Evolutionary conservation across 1,139 yeast species (phyloP), one percentile per base, ranked within the genome.

Genomic region (Yamadazyma oceani): DNA sequence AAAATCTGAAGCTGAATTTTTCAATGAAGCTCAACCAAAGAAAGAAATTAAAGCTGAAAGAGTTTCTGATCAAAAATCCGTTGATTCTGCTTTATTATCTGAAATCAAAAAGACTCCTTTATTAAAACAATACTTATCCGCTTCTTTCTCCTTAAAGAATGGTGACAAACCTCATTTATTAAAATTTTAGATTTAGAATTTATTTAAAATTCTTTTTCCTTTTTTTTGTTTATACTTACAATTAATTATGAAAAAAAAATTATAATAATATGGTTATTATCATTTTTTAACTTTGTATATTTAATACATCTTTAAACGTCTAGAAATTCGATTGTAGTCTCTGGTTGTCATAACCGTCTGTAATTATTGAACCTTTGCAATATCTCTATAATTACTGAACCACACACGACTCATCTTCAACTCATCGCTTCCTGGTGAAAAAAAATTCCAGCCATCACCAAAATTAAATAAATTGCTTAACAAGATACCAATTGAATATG

Each of bases 111-210:
- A 90, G 83, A 89, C 97, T 63, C 96, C 97, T 69, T 82, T 90
- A 72, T 87, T 92, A 74, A 87, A 89, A 78, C 96, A 90, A 78
- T 92, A 92, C 87, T 85, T 92, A 73, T 85, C 96, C 60, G 75
- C 97, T 64, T 78, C 96, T 59, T 92, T 92, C 92, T 85, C 96
- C 62, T 85, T 94, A 76, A 90, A 89, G 88, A 83, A 80, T 78
- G 98, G 98, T 75, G 98, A 92, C 82, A 89, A 80, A 76, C 99
- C 98, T 66, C 98, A 92, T 78, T 85, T 87, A 73, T 89, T 92
- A 85, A 88, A 87, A 81, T 92, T 92, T 75, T 92, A 88, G 85
- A 40, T 43, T 42, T 36, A 44, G 38, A 38, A 19, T 15, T 29
- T 13, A 7, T 42, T 37, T 37, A 38, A 38, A 27, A 17, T 27